Base-by-base conservation (phyloP, 2,329 filamentous ascomycete genomes). In the Pseudogymnoascus sp. region DNA sequence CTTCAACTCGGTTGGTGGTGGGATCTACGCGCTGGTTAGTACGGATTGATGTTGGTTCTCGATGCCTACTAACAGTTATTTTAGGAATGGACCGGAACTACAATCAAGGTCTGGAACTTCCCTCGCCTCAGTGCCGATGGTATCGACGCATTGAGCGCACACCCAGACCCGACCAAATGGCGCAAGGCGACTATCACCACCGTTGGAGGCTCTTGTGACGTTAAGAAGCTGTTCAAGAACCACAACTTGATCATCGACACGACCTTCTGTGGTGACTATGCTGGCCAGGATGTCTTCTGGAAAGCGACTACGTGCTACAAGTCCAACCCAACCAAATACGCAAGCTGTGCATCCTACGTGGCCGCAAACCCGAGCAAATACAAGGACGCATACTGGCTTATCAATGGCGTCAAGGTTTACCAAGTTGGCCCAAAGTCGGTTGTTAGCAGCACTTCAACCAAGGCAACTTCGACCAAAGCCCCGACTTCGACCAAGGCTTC, bases 191-290 rank as follows among this genome's bases (percentile, higher is more conserved):
- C 82, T 1, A 90, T 89, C 11, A 80, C 80, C 56, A 67, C 68
- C 40, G 87, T 89, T 1, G 81, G 79, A 5, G 67, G 70, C 1
- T 80, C 78, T 64, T 97, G 93, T 76, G 78, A 93, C 69, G 88
- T 96, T 67, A 78, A 86, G 67, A 69, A 76, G 1, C 81, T 87
- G 74, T 95, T 97, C 77, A 78, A 78, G 63, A 76, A 88, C 64
- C 82, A 96, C 78, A 83, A 87, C 69, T 85, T 97, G 67, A 84
- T 92, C 68, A 87, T 95, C 74, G 86, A 93, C 76, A 93, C 86
- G 1, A 89, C 88, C 8, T 90, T 96, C 74, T 96, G 93, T 74
- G 93, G 93, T 38, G 85, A 88, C 72, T 96, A 91, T 89, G 92
- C 92, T 6, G 90, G 89, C 56, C 11, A 68, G 67, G 69, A 66